Conservation (phyloP, 306 rosid species). For the Castanea sativa region DNA sequence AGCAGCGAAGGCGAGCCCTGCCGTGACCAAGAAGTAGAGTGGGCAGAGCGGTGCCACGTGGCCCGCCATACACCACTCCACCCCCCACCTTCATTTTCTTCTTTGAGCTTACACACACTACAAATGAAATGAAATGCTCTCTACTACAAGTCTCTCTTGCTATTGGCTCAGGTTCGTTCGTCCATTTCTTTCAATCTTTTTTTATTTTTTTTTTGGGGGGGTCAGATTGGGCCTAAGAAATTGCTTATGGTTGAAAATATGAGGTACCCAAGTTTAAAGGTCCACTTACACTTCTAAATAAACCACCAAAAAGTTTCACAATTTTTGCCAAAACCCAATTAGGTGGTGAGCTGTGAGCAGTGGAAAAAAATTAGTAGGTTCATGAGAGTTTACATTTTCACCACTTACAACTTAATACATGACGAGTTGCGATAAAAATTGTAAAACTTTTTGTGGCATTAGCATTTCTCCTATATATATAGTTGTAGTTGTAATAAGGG, state of each 20-base stretch:
- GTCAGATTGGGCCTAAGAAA: background rate
- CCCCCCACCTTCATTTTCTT: slow-evolving; percentile 62
- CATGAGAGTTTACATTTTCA: too few species aligned
- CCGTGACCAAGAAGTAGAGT: slow-evolving; percentile 46
- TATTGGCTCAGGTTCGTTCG: background rate
- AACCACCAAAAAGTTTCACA: too few species aligned
- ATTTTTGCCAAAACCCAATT: too few species aligned
- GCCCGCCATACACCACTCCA: slow-evolving; percentile 59
- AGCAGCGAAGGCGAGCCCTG: slow-evolving; percentile 45
- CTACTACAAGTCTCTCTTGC: background rate
- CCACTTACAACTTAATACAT: too few species aligned
- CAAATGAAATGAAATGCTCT: background rate
- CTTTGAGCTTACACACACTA: background rate
- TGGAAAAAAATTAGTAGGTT: too few species aligned
- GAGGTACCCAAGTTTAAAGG: too few species aligned
- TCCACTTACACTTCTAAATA: too few species aligned
- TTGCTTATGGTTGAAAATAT: too few species aligned
- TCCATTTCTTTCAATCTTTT: background rate
- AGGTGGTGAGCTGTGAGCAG: fast-evolving
- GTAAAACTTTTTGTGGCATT: too few species aligned
- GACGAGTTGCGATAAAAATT: too few species aligned
- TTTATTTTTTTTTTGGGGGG: background rate
- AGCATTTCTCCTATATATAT: too few species aligned
- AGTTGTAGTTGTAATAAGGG: too few species aligned
- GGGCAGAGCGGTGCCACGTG: slow-evolving; percentile 64